phyloP scores from a whole-genome alignment of 371 early-diverging fungal species.

The Actinomortierella wolfii region DNA sequence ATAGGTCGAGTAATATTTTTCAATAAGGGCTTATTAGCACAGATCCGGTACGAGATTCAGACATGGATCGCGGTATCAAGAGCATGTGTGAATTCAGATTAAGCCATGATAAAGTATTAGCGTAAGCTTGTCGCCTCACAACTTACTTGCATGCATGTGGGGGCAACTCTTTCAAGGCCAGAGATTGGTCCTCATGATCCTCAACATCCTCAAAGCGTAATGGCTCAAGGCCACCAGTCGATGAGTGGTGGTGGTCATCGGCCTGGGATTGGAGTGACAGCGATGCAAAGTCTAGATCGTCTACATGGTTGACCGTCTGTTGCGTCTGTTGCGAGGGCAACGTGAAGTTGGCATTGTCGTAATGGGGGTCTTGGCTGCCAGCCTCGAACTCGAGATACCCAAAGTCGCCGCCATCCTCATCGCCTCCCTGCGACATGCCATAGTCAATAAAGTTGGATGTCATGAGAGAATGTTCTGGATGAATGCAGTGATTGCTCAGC shows the following conservation, averaged over 20 bases:
- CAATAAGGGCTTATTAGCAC: too few species aligned
- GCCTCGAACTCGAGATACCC: constrained; percentile 46
- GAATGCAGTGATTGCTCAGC: too few species aligned
- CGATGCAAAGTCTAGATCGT: constrained; percentile 40
- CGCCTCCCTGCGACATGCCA: constrained; percentile 48
- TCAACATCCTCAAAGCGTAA: constrained; percentile 47
- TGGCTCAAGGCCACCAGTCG: constrained; percentile 11
- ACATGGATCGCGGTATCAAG: too few species aligned
- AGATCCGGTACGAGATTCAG: too few species aligned
- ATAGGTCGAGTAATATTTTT: too few species aligned
- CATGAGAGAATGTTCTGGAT: too few species aligned
- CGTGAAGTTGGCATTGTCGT: constrained; percentile 35
- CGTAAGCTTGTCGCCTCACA: background rate
- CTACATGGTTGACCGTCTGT: constrained; percentile 19
- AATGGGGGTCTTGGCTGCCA: constrained; percentile 39
- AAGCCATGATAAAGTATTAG: background rate
- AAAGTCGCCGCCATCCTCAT: constrained; percentile 42
- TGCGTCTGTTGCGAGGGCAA: constrained; percentile 23
- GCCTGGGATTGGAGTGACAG: constrained; percentile 34
- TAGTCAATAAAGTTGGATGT: constrained; percentile 15
- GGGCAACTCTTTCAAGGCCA: constrained; percentile 70
- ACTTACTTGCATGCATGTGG: constrained; percentile 86
- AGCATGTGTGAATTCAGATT: too few species aligned
- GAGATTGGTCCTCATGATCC: constrained; percentile 49
- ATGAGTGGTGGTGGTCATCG: constrained; percentile 12